Base-by-base conservation (phyloP, 2,329 filamentous ascomycete species). In the Chaetothyriales sp. region DNA sequence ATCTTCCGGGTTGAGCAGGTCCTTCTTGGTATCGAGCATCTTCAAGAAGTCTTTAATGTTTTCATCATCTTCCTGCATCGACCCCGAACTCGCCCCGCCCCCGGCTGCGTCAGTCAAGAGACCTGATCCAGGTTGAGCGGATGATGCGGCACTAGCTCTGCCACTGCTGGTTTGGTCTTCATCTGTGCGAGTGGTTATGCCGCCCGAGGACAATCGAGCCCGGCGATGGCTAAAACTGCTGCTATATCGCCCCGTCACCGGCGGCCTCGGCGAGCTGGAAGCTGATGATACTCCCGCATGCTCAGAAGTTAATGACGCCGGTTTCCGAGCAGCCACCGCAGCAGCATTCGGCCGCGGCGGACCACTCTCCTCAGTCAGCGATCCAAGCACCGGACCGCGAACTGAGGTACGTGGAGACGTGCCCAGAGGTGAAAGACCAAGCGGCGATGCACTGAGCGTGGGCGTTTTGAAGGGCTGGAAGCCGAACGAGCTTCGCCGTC, bases 401-500 rank as follows among this genome's bases (percentile, higher is more conserved):
- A 67, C 65, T 20, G 72, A 59, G 2, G 70, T 70, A 20, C 74
- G 70, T 26, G 76, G 77, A 6, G 76, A 79, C 5, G 70, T 68
- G n/a, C 72, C 71, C 10, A 70, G 53, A 5, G 68, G 65, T 43
- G 75, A 68, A 43, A 73, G 69, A 3, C 71, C 68, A n/a, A 75
- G 73, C 18, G 89, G 90, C 3, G 89, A 95, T 3, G 85, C 87
- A 1, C 89, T 94, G n/a, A 96, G 73, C 1, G 90, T 93, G 9
- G 90, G 90, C 12, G 89, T 86, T 67, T 98, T 98, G 72, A 98
- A 98, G 0, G 90, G 89, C 60, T 93, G 86, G 61, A 95, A 95
- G 0, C 86, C 93, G 19, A 95, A 79, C 0, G 87, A 95, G 5
- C 85, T 82, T 49, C 87, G 79, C 59, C 88, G 78, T 49, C 75